Base-by-base conservation (phyloP, 139 green algal species). In the Edaphochlamys debaryana region DNA sequence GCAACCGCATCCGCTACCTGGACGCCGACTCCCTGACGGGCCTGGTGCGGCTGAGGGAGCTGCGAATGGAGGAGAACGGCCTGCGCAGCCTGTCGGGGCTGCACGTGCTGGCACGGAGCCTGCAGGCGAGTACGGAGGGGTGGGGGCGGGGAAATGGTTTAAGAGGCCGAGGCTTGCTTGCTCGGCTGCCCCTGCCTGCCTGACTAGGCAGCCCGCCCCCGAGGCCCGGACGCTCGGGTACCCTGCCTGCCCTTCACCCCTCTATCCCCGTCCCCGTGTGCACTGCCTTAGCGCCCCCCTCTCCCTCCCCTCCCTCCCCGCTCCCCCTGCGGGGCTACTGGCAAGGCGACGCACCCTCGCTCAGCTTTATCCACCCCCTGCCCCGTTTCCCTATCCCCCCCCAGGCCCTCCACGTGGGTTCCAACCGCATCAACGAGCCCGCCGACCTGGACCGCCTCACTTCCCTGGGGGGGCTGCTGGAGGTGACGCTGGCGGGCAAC, bases 401-500 rank as follows among this genome's bases (percentile, higher is more conserved):
- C 27, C 80, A 87, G 68, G 70, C 83, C 42, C 83, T 95, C 56
- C 85, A 92, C 54, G 63, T 94, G n/a, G 84, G 79, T 38, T 86
- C 80, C 78, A 95, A 95, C 88, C 79, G 93, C 58, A 87, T 95
- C 45, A 56, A n/a, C 40, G 93, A 95, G 62, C 38, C 81, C 22
- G 75, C 48, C 8, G 93, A 94, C 37, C 52, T 94, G 73, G 91
- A 93, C 30, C 70, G 81, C 67, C 78, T 95, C 27, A 69, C 69
- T 1, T 40, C n/a, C 30, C 76, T 94, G 50, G 82, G 62, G 32
- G 54, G 30, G n/a, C 86, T 94, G 68, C 32, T 86, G 50, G 90
- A 96, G 82, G 60, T 96, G 19, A 89, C 82, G 20, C 70, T 96
- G 64, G 72, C 79, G 29, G 87, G 87, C 75, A 96, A 95, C 85